These are phyloP conservation scores for Ensete glaucum DNA, from an alignment of 176 grass and related monocot genomes.

Conservation along the genomic window DNA sequence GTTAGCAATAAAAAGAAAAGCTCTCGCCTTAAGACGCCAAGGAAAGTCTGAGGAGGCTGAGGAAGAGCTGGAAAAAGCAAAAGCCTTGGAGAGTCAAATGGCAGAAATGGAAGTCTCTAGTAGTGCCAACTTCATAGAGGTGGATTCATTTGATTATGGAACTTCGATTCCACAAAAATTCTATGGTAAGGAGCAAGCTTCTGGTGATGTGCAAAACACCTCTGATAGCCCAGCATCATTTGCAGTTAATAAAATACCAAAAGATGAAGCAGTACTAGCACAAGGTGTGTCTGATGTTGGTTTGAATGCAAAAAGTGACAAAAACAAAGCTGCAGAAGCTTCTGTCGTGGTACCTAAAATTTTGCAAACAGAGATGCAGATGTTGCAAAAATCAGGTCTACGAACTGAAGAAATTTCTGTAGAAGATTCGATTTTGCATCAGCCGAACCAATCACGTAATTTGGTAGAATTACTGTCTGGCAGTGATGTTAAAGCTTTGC, in stretches of 20 bases:
- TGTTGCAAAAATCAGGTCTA: too few species aligned
- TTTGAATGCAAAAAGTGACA: too few species aligned
- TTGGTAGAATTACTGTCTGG: not conserved
- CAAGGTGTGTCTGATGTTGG: too few species aligned
- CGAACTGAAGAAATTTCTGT: not conserved
- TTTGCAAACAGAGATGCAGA: too few species aligned
- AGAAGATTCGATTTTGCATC: not conserved
- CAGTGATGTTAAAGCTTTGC: not conserved
- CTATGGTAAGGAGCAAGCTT: constrained; percentile 3
- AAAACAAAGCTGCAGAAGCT: too few species aligned
- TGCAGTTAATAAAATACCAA: not conserved
- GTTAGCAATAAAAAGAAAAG: constrained; percentile 75
- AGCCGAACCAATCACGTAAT: not conserved
- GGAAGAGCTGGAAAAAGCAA: constrained; percentile 77
- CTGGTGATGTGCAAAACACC: constrained; percentile 4
- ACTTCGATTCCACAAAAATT: constrained; percentile 18
- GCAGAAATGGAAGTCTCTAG: constrained; percentile 43
- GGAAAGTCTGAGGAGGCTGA: constrained; percentile 65
- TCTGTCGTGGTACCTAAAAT: too few species aligned
- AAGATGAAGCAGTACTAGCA: not conserved
- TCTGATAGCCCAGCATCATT: not conserved
- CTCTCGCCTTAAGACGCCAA: constrained; percentile 66
- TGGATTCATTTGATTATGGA: constrained; percentile 24
- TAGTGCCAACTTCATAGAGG: constrained; percentile 1
- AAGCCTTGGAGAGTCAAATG: constrained; percentile 68